These are phyloP conservation scores for Apiospora arundinis DNA, from an alignment of 2,329 filamentous ascomycete genomes.

Conservation along the genomic window DNA sequence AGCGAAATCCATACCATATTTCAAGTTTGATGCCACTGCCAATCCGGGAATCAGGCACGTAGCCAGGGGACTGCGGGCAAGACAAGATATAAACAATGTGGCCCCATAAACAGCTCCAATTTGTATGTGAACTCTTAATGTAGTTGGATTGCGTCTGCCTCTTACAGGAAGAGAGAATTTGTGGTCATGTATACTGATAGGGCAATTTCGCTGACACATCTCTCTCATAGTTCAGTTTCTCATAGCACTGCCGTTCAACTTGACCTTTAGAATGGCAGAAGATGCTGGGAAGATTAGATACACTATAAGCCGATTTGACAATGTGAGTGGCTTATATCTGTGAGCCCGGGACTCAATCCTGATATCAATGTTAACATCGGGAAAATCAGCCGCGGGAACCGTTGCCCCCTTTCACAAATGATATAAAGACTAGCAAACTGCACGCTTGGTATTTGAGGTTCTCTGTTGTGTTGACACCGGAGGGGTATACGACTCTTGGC, in stretches of 20 bases:
- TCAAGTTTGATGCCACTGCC: not conserved
- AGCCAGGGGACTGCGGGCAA: not conserved
- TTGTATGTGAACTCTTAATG: not conserved
- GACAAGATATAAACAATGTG: not conserved
- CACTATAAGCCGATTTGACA: no score
- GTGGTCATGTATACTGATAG: not conserved
- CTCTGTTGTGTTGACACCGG: not conserved
- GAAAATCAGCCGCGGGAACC: no score
- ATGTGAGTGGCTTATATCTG: no score
- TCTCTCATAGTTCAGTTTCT: not conserved
- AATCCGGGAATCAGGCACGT: not conserved
- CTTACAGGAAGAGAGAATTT: not conserved
- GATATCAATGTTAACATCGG: no score
- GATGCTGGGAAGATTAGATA: not conserved
- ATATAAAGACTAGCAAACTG: not conserved
- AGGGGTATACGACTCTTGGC: slow-evolving; percentile 5
- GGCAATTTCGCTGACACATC: not conserved
- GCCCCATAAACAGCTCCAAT: not conserved
- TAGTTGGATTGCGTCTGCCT: not conserved
- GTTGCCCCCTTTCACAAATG: not conserved
- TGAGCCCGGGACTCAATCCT: no score
- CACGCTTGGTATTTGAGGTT: not conserved
- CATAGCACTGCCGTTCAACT: not conserved
- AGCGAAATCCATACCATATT: not conserved
- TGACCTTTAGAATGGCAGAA: not conserved